Percentiles rank a stretch among this genome's conserved stretches.
Evolutionary conservation across 371 early-diverging fungal genomes (phyloP).

Genomic region (Rhizopus microsporus): DNA sequence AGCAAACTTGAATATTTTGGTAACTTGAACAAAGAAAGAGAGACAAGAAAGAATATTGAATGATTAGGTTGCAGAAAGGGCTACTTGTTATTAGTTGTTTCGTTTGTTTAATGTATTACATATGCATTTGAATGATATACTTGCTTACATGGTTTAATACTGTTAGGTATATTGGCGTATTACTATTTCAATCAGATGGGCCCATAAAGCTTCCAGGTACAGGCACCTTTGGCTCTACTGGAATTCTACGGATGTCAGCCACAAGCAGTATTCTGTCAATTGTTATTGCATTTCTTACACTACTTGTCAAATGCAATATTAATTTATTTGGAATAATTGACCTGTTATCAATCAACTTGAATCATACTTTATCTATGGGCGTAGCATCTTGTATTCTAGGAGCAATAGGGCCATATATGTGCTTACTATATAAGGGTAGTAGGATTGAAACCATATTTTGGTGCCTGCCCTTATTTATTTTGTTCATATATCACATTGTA

Average conservation of each 20-base stretch:
- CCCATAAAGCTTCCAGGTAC: not conserved
- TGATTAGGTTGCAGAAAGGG: not conserved
- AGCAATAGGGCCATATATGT: not conserved
- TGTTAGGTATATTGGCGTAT: not conserved
- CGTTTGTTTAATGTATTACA: constrained; percentile 1
- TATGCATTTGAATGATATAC: not conserved
- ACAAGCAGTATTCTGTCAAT: not conserved
- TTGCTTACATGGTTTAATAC: not conserved
- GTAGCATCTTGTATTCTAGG: not conserved
- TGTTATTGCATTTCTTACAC: not conserved
- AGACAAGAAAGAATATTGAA: not conserved
- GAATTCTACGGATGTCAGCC: not conserved
- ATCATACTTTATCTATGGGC: constrained; percentile 6
- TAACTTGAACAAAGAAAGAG: not conserved
- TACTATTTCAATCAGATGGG: not conserved
- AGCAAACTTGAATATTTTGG: constrained; percentile 31
- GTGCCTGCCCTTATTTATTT: constrained; percentile 26
- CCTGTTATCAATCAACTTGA: not conserved
- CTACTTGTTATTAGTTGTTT: constrained; percentile 1
- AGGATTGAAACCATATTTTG: constrained; percentile 26
- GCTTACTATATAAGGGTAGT: constrained; percentile 4
- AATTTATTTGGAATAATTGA: constrained; percentile 5
- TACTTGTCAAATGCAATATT: constrained; percentile 1
- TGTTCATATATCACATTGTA: constrained; percentile 15
- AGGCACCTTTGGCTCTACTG: not conserved